These are phyloP conservation scores for Linnemannia exigua DNA, from an alignment of 192 early-diverging fungal species.

Conservation along the genomic window DNA sequence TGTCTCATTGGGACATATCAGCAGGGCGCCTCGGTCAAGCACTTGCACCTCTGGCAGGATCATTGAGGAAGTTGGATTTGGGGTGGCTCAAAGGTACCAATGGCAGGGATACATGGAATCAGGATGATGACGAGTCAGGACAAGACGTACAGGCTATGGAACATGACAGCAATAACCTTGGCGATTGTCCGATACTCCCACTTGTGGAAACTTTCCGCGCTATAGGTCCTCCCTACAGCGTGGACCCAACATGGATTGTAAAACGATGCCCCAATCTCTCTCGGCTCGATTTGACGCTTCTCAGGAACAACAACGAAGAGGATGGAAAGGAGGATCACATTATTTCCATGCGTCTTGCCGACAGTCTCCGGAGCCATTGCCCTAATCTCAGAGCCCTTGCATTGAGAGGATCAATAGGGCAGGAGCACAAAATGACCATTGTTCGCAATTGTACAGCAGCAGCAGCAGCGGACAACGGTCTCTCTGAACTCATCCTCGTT, in stretches of 20 bases:
- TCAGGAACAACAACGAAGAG: neutral
- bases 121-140: no score
- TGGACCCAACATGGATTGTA: neutral
- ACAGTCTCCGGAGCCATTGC: neutral
- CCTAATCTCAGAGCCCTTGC: neutral
- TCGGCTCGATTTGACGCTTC: neutral
- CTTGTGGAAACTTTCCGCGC: neutral
- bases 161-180: neutral
- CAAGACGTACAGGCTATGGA: no score
- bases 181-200: neutral
- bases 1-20: neutral
- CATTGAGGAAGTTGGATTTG: neutral
- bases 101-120: no score
- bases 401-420: neutral
- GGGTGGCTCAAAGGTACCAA: neutral
- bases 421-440: neutral
- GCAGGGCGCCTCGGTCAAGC: neutral
- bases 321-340: neutral
- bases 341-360: neutral
- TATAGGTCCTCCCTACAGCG: neutral
- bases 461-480: neutral
- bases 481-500: neutral
- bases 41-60: neutral
- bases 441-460: neutral
- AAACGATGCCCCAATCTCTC: neutral